phyloP scores from a whole-genome alignment of 2,329 filamentous ascomycete genomes.

The Colletotrichum phormii region DNA sequence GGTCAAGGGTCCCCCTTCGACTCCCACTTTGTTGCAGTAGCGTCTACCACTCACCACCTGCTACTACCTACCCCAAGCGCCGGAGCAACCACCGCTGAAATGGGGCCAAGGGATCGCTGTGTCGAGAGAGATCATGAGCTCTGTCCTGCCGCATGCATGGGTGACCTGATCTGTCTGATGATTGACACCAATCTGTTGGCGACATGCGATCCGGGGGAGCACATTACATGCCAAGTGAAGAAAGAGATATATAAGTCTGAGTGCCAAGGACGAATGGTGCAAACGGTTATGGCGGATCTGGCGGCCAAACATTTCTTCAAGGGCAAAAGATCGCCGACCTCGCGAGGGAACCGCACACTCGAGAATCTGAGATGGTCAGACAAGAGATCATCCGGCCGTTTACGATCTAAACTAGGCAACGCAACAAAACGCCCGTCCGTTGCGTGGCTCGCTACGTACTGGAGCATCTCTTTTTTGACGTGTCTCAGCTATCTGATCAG shows the following conservation, averaged over 20 bases:
- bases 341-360: neutral
- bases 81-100: slow-evolving; percentile 2
- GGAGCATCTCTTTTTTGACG: neutral
- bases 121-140: slow-evolving; percentile 13
- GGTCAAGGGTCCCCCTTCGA: slow-evolving; percentile 23
- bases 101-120: neutral
- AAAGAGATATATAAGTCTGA: neutral
- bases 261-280: neutral
- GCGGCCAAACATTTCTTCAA: neutral
- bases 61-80: neutral
- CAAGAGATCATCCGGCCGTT: neutral
- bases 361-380: neutral
- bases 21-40: slow-evolving; percentile 1
- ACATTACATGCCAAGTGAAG: neutral
- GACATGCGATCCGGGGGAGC: neutral
- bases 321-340: neutral
- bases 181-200: neutral
- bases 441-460: neutral
- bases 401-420: neutral
- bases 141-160: slow-evolving; percentile 19
- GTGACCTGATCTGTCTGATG: slow-evolving; percentile 20
- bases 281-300: neutral
- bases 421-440: neutral
- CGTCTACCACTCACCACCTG: neutral
- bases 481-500: neutral